Base-by-base conservation (phyloP, 2,329 filamentous ascomycete species). In the Rhinocladiella mackenziei region DNA sequence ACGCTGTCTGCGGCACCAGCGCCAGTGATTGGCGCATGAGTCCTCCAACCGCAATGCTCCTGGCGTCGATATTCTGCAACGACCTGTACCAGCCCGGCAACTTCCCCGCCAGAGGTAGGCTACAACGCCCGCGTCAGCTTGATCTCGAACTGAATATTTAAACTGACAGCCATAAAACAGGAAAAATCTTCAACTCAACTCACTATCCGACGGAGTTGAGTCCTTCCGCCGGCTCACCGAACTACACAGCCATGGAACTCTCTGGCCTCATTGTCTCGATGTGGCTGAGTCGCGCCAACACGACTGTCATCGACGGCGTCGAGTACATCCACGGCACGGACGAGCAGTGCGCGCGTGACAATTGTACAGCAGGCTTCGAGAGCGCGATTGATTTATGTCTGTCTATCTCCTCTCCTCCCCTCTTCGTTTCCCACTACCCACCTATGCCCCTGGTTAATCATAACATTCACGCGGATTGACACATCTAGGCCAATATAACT, bases 331-430 rank as follows among this genome's bases (percentile, higher is more conserved):
- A 32, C 7, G 48, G 48, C 14, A 30, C 43, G 1, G 31, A 32
- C 29, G 48, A 43, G 17, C 39, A 51, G 29, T 51, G 48, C 32
- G 43, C 39, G 11, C 23, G 22, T n/a, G 48, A 51, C 25, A 30
- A 47, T 15, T 45, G 42, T 23, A 19, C 28, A 5, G 25, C 18
- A 3, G 31, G 10, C 32, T 34, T 13, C n/a, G 17, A 14, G 14
- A 19, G 17, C 14, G 20, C 33, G n/a, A 42, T 51, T 28, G 26
- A 17, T 9, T 13, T 9, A 6, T 37, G 34, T 37, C 25, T 17
- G 34, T 34, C 31, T 8, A 3, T 11, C 31, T 15, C 31, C 31
- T 6, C 11, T 15, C 17, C 17, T 17, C 11, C 5, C 14, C 17
- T 34, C 31, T 19, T 15, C 5, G 15, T 19, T 19, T 17, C 31